Evolutionary conservation across 2,329 filamentous ascomycete genomes (phyloP).

Genomic region (Aspergillus phoenicis): DNA sequence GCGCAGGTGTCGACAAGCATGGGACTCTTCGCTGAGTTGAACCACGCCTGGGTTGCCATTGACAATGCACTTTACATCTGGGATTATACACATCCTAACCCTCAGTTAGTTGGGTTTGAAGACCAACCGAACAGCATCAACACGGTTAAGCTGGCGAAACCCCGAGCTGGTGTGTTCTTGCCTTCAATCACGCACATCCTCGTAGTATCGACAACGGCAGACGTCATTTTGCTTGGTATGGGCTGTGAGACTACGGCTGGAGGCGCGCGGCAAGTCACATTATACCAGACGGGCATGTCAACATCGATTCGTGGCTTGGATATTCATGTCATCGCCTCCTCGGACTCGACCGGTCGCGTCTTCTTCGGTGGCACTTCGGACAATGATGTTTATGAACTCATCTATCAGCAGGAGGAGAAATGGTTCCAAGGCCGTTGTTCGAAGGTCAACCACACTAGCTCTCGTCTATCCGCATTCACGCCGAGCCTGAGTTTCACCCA

Average conservation of each 20-base stretch:
- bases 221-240: conserved; percentile 85
- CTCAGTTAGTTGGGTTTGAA: conserved; percentile 88
- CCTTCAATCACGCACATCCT: conserved; percentile 82
- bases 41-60: conserved; percentile 93
- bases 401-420: conserved; percentile 94
- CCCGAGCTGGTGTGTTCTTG: conserved; percentile 85
- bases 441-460: conserved; percentile 84
- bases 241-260: conserved; percentile 64
- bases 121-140: conserved; percentile 87
- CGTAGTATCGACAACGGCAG: conserved; percentile 81
- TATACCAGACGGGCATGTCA: conserved; percentile 89
- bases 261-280: conserved; percentile 70
- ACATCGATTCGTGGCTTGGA: conserved; percentile 74
- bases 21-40: conserved; percentile 92
- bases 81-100: conserved; percentile 94
- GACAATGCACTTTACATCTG: conserved; percentile 96
- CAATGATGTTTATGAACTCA: conserved; percentile 89
- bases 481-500: conserved; percentile 47
- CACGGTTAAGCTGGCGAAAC: conserved; percentile 82
- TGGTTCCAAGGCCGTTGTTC: conserved; percentile 91
- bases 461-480: conserved; percentile 65
- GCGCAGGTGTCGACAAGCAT: conserved; percentile 88
- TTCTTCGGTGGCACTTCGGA: conserved; percentile 84
- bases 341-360: conserved; percentile 77
- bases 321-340: conserved; percentile 77